These are phyloP conservation scores for Penstemon davidsonii DNA, from an alignment of 257 asterid species.

Conservation along the genomic window DNA sequence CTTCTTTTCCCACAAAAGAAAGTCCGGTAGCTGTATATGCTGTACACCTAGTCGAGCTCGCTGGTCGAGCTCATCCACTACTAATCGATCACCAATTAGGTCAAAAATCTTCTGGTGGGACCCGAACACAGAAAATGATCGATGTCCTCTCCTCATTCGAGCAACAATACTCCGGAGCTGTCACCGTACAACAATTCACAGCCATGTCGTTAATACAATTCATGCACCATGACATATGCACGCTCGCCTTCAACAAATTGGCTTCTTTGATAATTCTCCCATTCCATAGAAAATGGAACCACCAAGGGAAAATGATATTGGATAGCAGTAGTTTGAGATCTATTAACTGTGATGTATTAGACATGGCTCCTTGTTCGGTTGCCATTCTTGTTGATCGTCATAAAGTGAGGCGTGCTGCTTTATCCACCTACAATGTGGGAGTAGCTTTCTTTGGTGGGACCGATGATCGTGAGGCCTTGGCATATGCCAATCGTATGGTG, in stretches of 20 bases:
- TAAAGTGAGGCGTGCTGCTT: conserved; percentile 38
- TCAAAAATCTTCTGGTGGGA: conserved; percentile 54
- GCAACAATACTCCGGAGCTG: conserved; percentile 41
- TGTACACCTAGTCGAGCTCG: conserved; percentile 69
- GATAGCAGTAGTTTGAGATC: conserved; percentile 54
- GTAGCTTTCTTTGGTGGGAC: conserved; percentile 80
- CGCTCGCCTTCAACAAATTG: conserved; percentile 63
- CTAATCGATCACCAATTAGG: conserved; percentile 73
- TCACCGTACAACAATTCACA: conserved; percentile 53
- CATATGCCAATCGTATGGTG: conserved; percentile 69
- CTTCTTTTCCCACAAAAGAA: conserved; percentile 52
- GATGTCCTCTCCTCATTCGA: conserved; percentile 44
- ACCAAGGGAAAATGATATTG: conserved; percentile 60
- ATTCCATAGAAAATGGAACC: conserved; percentile 77
- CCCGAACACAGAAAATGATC: conserved; percentile 57
- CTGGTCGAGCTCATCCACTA: conserved; percentile 62
- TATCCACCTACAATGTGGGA: conserved; percentile 46
- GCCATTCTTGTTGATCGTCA: conserved; percentile 79
- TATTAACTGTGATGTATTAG: conserved; percentile 60
- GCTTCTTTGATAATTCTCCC: conserved; percentile 68
- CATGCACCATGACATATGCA: conserved; percentile 79
- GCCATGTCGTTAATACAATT: conserved; percentile 64
- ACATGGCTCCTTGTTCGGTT: conserved; percentile 83
- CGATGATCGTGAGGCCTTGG: conserved; percentile 81
- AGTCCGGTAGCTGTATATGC: conserved; percentile 58